These are phyloP conservation scores for Theileria parva DNA, from an alignment of 169 alveolate species.

Conservation along the genomic window DNA sequence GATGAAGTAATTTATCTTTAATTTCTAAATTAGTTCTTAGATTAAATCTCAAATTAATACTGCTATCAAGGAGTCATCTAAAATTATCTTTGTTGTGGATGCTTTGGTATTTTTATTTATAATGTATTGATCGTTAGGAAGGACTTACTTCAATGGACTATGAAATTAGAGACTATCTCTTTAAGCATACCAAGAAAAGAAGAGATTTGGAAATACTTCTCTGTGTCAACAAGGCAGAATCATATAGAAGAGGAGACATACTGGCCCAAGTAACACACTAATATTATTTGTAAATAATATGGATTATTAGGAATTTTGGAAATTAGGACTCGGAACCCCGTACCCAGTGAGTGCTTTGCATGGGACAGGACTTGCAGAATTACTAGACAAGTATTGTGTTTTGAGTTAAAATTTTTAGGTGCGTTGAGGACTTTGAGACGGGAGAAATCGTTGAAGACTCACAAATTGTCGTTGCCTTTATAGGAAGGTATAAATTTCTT, in stretches of 20 bases:
- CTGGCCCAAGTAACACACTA: slow-evolving; percentile 64
- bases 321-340: slow-evolving; percentile 75
- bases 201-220: slow-evolving; percentile 52
- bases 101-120: slow-evolving; percentile 37
- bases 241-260: slow-evolving; percentile 70
- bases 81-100: slow-evolving; percentile 73
- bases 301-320: slow-evolving; percentile 69
- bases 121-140: slow-evolving; percentile 10
- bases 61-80: slow-evolving; percentile 71
- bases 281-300: neutral
- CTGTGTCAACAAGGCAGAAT: slow-evolving; percentile 77
- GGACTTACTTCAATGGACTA: slow-evolving; percentile 48
- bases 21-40: slow-evolving; percentile 6
- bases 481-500: slow-evolving; percentile 54
- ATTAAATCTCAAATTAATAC: slow-evolving; percentile 23
- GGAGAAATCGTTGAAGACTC: slow-evolving; percentile 45
- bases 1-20: slow-evolving; percentile 57
- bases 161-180: slow-evolving; percentile 38
- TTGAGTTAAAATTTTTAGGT: slow-evolving; percentile 26
- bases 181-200: neutral
- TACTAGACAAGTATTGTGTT: slow-evolving; percentile 54
- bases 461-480: slow-evolving; percentile 49
- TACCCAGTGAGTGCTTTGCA: slow-evolving; percentile 77
- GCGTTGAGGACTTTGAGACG: slow-evolving; percentile 47
- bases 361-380: slow-evolving; percentile 76